A percentile compares a stretch with the other conserved stretches of the same genome.
Evolutionary conservation across 1,284 basidiomycete species (phyloP).

Genomic region (Cryptococcus depauperatus): DNA sequence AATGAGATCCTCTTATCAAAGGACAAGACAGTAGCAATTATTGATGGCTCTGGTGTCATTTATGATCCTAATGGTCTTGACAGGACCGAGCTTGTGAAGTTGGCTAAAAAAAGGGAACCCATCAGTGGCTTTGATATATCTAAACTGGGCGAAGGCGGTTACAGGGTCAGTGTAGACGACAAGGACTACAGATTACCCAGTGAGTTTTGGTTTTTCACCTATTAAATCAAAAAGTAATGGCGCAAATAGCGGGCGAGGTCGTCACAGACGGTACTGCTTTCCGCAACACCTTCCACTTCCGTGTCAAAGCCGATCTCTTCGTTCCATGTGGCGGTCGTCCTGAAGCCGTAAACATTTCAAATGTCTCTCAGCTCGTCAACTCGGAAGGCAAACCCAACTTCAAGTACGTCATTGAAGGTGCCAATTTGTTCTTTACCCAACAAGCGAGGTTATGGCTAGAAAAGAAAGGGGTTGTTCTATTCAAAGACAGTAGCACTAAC

Average conservation of each 20-base stretch:
- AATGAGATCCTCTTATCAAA: conserved; percentile 92
- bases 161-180: conserved; percentile 87
- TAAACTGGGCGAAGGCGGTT: conserved; percentile 87
- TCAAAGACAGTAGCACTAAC: conserved; percentile 96
- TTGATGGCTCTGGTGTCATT: conserved; percentile 93
- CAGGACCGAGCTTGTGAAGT: conserved; percentile 73
- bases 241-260: conserved; percentile 66
- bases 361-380: conserved; percentile 81
- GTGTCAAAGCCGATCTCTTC: conserved; percentile 95
- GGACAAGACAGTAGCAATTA: conserved; percentile 91
- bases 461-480: conserved; percentile 85
- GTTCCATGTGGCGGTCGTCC: conserved; percentile 78
- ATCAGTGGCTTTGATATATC: conserved; percentile 72
- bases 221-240: neutral
- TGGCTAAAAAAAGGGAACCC: conserved; percentile 79
- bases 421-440: conserved; percentile 92
- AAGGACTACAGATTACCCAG: conserved; percentile 85
- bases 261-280: conserved; percentile 94
- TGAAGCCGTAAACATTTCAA: conserved; percentile 94
- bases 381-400: conserved; percentile 92
- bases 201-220: conserved; percentile 45
- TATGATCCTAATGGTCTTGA: conserved; percentile 83
- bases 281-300: conserved; percentile 87
- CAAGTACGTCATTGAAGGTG: too few relatives aligned
- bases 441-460: conserved; percentile 90